phyloP scores from a whole-genome alignment of 2,329 filamentous ascomycete genomes.

The Aspergillus phoenicis region DNA sequence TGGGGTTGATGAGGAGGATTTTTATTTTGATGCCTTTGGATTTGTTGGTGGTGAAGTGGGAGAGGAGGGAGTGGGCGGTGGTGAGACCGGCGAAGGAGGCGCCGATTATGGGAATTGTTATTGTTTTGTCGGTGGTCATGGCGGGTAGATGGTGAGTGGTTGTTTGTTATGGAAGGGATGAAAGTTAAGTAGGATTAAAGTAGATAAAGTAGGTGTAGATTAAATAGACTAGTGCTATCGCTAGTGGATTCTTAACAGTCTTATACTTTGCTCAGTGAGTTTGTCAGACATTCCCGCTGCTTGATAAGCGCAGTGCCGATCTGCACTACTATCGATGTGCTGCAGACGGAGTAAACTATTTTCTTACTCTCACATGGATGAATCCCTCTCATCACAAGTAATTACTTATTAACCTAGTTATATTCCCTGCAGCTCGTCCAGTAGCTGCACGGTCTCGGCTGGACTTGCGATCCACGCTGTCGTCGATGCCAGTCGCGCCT shows the following conservation, averaged over 20 bases:
- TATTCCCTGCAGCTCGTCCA: constrained; percentile 73
- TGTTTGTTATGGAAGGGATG: background rate
- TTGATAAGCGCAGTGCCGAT: background rate
- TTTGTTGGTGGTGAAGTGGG: constrained; percentile 25
- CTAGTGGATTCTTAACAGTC: background rate
- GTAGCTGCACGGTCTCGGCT: constrained; percentile 80
- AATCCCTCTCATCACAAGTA: too few species aligned
- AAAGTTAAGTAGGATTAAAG: background rate
- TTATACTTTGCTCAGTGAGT: background rate
- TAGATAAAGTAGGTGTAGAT: too few species aligned
- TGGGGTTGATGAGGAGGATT: constrained; percentile 58
- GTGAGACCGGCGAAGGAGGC: constrained; percentile 40
- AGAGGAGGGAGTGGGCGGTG: constrained; percentile 43
- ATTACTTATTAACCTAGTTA: background rate
- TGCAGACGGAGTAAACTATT: too few species aligned
- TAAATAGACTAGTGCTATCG: background rate
- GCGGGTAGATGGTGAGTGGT: background rate
- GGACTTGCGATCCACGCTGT: constrained; percentile 98
- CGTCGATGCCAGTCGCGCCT: constrained; percentile 82
- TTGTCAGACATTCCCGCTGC: background rate
- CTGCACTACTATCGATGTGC: too few species aligned
- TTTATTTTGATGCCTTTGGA: constrained; percentile 34
- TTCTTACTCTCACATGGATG: background rate
- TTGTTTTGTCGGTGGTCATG: constrained; percentile 1
- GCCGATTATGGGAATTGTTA: constrained; percentile 24